Base-by-base conservation (phyloP, 23 red algal genomes). In the Gracilariopsis chorda region DNA sequence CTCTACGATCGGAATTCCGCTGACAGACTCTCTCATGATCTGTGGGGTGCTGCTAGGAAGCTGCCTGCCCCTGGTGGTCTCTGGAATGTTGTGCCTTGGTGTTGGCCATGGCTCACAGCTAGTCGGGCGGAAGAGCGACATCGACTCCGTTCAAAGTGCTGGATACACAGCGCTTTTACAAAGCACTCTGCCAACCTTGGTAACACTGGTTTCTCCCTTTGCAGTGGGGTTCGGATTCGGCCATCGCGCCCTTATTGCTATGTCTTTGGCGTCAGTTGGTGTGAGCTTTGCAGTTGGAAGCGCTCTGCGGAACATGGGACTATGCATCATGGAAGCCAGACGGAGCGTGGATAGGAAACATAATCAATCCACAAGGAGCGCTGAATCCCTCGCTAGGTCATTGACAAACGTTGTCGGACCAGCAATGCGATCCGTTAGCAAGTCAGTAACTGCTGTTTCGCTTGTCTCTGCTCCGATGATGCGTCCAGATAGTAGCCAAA, bases 161-260 rank as follows among this genome's bases (percentile, higher is more conserved):
- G 62, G 62, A 41, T 2, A 20, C 1, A 12, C 41, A 13, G 35
- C 62, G 32, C 27, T 41, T 6, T 17, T 40, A 17, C 33, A 68
- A 68, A 78, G 72, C 72, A 62, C 94, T 1, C 24, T 94, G 20
- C 96, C 96, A 44, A 75, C 77, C 13, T 14, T 19, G 11, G 88
- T 93, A 49, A 67, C 91, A 9, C 60, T 98, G n/a, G 11, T 98
- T 29, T 64, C 87, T 27, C 96, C 96, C 11, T 68, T 98, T 20
- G 46, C 91, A 12, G 90, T 98, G 33, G 96, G 96, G 7, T 93
- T 98, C 48, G 90, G 93, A 14, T 93, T 94, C 63, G 87, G 93
- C 21, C 69, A 87, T 51, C 77, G 86, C 17, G 86, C 93, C 19
- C 77, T 90, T 30, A 43, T 90, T 30, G 60, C 57, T 2, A 48